These are phyloP conservation scores for Austroboletus niveus DNA, from an alignment of 1,284 basidiomycete genomes.

Conservation along the genomic window DNA sequence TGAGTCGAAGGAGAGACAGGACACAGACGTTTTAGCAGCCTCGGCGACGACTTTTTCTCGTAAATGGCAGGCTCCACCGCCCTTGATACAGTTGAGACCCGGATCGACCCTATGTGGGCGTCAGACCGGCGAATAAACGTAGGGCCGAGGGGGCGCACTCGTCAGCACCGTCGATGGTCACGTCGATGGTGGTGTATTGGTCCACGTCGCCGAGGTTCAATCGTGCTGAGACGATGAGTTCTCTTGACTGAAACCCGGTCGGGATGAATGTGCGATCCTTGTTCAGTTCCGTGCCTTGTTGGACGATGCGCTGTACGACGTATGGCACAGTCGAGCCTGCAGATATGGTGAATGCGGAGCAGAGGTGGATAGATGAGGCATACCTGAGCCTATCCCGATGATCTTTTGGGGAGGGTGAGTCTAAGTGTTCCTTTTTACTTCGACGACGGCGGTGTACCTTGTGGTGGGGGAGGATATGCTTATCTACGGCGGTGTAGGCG, in stretches of 20 bases:
- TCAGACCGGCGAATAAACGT: not conserved
- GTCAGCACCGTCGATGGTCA: constrained; percentile 97
- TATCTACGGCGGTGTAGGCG: constrained; percentile 93
- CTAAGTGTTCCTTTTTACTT: not conserved
- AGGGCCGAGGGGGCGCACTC: constrained; percentile 58
- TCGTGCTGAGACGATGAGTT: constrained; percentile 84
- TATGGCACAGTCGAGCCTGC: constrained; percentile 95
- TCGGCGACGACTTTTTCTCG: constrained; percentile 97
- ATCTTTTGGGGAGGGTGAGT: constrained; percentile 47
- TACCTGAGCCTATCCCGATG: constrained; percentile 89
- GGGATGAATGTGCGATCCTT: constrained; percentile 84
- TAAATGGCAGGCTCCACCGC: constrained; percentile 95
- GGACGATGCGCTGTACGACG: constrained; percentile 92
- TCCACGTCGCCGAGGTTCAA: constrained; percentile 90
- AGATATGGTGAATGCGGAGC: constrained; percentile 1
- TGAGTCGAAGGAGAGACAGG: not conserved
- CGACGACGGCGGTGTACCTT: constrained; percentile 50
- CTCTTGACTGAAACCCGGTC: constrained; percentile 95
- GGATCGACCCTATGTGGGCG: constrained; percentile 71
- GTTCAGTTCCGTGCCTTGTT: constrained; percentile 81
- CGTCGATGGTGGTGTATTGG: constrained; percentile 87
- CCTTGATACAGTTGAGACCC: constrained; percentile 93
- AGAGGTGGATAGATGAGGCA: not conserved
- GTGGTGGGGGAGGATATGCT: constrained; percentile 81
- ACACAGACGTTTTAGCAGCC: constrained; percentile 75